Conservation (phyloP, 139 green algal genomes). For the Chlamydomonas schloesseri region DNA sequence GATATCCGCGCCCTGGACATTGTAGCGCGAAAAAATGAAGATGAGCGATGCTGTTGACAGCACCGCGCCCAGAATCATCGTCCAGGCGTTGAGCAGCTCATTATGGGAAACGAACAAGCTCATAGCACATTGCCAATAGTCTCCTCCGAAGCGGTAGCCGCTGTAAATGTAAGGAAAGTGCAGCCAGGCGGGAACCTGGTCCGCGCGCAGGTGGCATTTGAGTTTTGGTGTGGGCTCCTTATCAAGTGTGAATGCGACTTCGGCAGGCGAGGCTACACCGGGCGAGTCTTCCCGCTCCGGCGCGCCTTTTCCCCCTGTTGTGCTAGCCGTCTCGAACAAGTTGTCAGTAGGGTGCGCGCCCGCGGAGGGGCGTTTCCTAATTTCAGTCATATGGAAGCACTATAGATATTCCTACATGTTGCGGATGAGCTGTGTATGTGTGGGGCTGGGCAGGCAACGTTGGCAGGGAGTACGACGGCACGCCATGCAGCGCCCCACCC, state of each 20-base stretch:
- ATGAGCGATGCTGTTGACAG: not conserved
- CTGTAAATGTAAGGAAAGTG: not conserved
- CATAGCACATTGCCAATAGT: not conserved
- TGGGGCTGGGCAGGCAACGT: no score
- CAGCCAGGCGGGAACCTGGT: not conserved
- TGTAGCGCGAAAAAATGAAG: not conserved
- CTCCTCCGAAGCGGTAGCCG: slow-evolving; percentile 4
- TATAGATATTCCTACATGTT: no score
- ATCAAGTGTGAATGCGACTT: not conserved
- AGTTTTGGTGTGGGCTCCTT: not conserved
- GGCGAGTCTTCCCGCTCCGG: no score
- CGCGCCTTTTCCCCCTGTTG: not conserved
- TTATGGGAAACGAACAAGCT: slow-evolving; percentile 7
- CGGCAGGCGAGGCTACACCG: no score
- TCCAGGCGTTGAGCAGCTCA: slow-evolving; percentile 14
- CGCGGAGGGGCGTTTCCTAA: not conserved
- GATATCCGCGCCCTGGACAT: not conserved
- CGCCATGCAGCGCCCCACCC: no score
- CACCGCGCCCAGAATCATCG: not conserved
- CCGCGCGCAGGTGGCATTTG: not conserved
- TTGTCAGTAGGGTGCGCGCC: not conserved
- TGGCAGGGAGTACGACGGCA: no score
- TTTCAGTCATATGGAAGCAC: not conserved
- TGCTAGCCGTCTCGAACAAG: not conserved
- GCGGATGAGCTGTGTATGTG: no score